Percentiles rank a stretch among this genome's conserved stretches.
phyloP scores from a whole-genome alignment of 805 yeast genomes.

The Sungouiella blattae region DNA sequence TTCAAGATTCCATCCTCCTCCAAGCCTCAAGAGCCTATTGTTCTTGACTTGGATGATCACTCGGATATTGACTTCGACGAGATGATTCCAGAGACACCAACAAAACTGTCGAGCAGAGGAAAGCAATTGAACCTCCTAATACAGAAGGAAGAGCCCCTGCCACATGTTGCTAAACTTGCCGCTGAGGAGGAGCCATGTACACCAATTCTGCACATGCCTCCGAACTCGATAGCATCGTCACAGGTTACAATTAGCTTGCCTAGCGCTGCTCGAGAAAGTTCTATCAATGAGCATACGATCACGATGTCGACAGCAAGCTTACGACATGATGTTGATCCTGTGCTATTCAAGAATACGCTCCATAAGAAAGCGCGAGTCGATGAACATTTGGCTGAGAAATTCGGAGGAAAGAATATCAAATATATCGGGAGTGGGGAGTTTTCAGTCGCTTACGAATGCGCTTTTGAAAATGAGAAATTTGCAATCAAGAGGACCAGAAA shows the following conservation, averaged over 20 bases:
- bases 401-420: slow-evolving; percentile 56
- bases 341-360: not conserved
- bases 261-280: slow-evolving; percentile 6
- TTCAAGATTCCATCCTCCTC: slow-evolving; percentile 25
- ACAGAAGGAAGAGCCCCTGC: slow-evolving; percentile 2
- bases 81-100: slow-evolving; percentile 37
- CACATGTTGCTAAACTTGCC: slow-evolving; percentile 1
- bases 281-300: slow-evolving; percentile 10
- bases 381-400: slow-evolving; percentile 44
- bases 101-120: slow-evolving; percentile 21
- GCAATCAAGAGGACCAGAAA: slow-evolving; percentile 87
- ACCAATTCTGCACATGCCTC: slow-evolving; percentile 15
- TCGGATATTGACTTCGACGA: slow-evolving; percentile 18
- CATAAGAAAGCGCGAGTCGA: slow-evolving; percentile 24
- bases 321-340: slow-evolving; percentile 1
- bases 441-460: slow-evolving; percentile 80
- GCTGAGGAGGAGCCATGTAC: slow-evolving; percentile 15
- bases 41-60: slow-evolving; percentile 17
- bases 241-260: slow-evolving; percentile 18
- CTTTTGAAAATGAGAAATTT: slow-evolving; percentile 61
- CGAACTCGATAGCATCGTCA: slow-evolving; percentile 19
- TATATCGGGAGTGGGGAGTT: slow-evolving; percentile 85
- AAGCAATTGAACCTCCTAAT: slow-evolving; percentile 7
- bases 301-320: slow-evolving; percentile 4
- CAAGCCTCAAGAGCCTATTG: slow-evolving; percentile 14